These are phyloP conservation scores for Fusarium coicis DNA, from an alignment of 2,329 filamentous ascomycete genomes.

Conservation along the genomic window DNA sequence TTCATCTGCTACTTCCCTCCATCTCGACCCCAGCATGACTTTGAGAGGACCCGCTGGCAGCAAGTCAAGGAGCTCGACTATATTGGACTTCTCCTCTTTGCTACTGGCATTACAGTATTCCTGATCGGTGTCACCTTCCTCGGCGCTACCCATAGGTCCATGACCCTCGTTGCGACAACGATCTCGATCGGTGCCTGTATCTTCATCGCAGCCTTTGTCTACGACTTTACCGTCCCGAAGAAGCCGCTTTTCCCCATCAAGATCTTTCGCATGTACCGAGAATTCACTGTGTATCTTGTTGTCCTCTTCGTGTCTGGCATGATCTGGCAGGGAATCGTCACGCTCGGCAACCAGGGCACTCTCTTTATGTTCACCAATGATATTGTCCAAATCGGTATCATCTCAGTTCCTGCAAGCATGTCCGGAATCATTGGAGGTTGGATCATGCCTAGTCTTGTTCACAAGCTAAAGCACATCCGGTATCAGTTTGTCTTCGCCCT, in stretches of 20 bases:
- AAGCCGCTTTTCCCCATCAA: conserved; percentile 6
- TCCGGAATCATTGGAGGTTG: conserved; percentile 13
- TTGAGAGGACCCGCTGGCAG: conserved; percentile 17
- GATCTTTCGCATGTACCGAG: conserved; percentile 6
- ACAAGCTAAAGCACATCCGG: conserved; percentile 17
- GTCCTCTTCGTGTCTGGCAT: conserved; percentile 10
- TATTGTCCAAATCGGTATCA: neutral
- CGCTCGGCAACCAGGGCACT: neutral
- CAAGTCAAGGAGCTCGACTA: conserved; percentile 16
- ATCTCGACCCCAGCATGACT: conserved; percentile 8
- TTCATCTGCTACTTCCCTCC: conserved; percentile 18
- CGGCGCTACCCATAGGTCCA: neutral
- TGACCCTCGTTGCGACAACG: neutral
- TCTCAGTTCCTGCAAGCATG: neutral
- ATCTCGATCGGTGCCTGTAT: conserved; percentile 7
- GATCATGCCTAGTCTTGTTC: conserved; percentile 13
- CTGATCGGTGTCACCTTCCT: conserved; percentile 1
- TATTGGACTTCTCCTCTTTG: conserved; percentile 10
- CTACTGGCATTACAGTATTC: neutral
- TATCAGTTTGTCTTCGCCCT: conserved; percentile 15
- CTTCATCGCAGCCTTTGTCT: conserved; percentile 7
- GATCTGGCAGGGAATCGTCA: conserved; percentile 11
- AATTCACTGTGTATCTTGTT: conserved; percentile 9
- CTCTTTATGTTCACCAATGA: conserved; percentile 18
- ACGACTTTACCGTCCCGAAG: conserved; percentile 7